Evolutionary conservation across 305 asterid genomes (phyloP).

Genomic region (Petunia hybrid): DNA sequence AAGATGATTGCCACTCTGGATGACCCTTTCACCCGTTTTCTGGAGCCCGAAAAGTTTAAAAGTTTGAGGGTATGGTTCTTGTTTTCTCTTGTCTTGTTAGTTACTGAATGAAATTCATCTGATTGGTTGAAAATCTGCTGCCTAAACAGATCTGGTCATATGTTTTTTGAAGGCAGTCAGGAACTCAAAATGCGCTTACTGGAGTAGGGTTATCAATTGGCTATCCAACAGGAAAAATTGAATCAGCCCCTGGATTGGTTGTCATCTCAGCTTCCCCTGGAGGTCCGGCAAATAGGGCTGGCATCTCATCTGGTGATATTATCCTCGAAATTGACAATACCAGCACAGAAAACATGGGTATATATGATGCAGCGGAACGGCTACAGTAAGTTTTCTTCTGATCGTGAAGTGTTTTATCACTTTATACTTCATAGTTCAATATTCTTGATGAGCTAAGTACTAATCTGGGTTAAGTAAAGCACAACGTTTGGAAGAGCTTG

Average conservation of each 20-base stretch:
- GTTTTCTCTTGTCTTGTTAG: conserved; percentile 39
- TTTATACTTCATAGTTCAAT: neutral
- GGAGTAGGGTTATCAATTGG: conserved; percentile 98
- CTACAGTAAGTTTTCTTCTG: conserved; percentile 76
- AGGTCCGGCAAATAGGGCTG: conserved; percentile 93
- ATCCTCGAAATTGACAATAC: conserved; percentile 79
- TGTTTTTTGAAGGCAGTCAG: conserved; percentile 95
- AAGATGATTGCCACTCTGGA: conserved; percentile 94
- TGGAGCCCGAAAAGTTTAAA: conserved; percentile 92
- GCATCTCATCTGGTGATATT: conserved; percentile 82
- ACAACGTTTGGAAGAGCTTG: neutral
- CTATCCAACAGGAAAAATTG: conserved; percentile 71
- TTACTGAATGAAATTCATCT: conserved; percentile 14
- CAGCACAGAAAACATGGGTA: conserved; percentile 82
- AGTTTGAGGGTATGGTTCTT: conserved; percentile 78
- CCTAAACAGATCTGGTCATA: conserved; percentile 43
- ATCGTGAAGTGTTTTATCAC: neutral
- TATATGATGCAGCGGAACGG: conserved; percentile 92
- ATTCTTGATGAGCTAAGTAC: conserved; percentile 4
- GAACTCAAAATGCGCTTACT: conserved; percentile 81
- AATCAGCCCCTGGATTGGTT: conserved; percentile 71
- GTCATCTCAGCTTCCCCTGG: conserved; percentile 93
- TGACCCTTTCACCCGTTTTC: conserved; percentile 96
- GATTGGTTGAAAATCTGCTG: conserved; percentile 35
- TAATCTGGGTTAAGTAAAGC: conserved; percentile 15